Conservation (phyloP, 2,329 filamentous ascomycete genomes). For the Beauveria caledonica region DNA sequence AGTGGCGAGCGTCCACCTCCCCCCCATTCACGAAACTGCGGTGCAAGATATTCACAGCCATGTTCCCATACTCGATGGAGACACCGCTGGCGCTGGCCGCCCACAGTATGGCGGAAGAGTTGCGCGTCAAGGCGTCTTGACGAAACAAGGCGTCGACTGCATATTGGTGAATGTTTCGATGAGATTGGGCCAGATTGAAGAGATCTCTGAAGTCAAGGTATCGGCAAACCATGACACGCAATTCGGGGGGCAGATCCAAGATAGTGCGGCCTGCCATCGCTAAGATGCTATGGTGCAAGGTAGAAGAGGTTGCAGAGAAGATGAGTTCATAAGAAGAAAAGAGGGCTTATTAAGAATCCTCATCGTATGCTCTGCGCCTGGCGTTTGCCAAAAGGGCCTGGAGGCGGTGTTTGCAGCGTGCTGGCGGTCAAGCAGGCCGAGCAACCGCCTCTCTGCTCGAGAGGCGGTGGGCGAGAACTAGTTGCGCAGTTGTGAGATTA, state of each 20-base stretch:
- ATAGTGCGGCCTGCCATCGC: not conserved
- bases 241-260: not conserved
- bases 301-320: not conserved
- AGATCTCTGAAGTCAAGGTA: not conserved
- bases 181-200: not conserved
- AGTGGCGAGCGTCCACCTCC: not conserved
- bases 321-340: not conserved
- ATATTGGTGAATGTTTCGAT: not conserved
- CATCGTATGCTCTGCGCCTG: not conserved
- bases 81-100: not conserved
- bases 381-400: not conserved
- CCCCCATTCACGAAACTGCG: not conserved
- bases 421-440: not conserved
- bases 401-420: not conserved
- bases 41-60: not conserved
- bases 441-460: not conserved
- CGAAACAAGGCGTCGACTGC: not conserved
- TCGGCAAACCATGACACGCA: not conserved
- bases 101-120: slow-evolving; percentile 1
- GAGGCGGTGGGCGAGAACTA: not conserved
- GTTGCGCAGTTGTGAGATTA: too few relatives aligned
- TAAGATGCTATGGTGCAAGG: not conserved
- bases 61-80: not conserved
- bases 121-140: not conserved
- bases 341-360: not conserved